A percentile compares a stretch with the other conserved stretches of the same genome.
phyloP scores from a whole-genome alignment of 2,329 filamentous ascomycete species.

The Penicillium sp. region DNA sequence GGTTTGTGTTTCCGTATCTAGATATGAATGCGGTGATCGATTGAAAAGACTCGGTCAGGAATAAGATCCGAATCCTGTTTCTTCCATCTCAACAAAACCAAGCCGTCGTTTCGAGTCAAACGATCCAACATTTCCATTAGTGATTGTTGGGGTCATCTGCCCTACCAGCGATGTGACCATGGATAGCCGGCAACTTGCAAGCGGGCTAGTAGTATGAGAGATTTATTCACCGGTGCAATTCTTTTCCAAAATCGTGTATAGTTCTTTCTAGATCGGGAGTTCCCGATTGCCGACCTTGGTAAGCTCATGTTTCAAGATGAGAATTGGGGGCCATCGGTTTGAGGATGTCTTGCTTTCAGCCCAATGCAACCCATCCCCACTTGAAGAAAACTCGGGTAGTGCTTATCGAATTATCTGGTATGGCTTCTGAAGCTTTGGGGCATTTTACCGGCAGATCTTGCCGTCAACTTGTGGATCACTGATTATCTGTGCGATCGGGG shows the following conservation, averaged over 20 bases:
- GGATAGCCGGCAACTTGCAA: neutral
- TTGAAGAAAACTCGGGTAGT: neutral
- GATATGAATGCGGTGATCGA: neutral
- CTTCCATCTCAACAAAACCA: neutral
- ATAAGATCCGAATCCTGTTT: neutral
- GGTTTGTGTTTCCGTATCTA: neutral
- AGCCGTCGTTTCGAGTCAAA: neutral
- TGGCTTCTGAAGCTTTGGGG: neutral
- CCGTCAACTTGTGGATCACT: neutral
- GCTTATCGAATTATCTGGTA: neutral
- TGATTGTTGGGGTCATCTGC: neutral
- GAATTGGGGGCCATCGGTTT: neutral
- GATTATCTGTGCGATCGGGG: neutral
- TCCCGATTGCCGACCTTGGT: neutral
- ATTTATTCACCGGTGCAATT: neutral
- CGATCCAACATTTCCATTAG: neutral
- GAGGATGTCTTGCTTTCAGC: neutral
- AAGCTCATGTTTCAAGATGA: neutral
- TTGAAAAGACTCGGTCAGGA: neutral
- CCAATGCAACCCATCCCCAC: neutral
- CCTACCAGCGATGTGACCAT: neutral
- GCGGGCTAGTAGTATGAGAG: neutral
- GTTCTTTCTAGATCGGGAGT: neutral
- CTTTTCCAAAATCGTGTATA: neutral
- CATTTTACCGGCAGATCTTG: neutral